phyloP scores from a whole-genome alignment of 768 basidiomycete species.

The Rickenella mellea region DNA sequence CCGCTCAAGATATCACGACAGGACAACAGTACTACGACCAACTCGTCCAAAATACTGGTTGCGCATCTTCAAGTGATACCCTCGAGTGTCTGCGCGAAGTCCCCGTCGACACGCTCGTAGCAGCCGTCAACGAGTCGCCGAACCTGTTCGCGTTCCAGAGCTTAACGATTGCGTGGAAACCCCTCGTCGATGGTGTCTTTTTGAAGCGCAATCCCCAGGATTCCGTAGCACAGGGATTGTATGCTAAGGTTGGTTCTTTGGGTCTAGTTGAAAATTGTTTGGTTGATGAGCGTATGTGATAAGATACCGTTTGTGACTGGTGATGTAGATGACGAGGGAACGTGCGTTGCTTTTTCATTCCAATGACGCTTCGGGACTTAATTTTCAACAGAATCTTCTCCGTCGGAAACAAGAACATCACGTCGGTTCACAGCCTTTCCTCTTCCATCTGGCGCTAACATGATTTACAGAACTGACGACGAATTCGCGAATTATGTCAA shows the following conservation, averaged over 20 bases:
- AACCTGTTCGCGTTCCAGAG: background rate
- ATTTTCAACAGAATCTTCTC: background rate
- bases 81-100: constrained; percentile 7
- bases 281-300: no score
- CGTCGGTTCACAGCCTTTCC: background rate
- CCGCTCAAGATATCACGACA: constrained; percentile 2
- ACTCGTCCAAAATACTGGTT: constrained; percentile 6
- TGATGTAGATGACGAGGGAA: constrained; percentile 16
- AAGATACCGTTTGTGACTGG: constrained; percentile 11
- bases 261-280: no score
- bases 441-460: background rate
- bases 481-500: background rate
- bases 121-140: constrained; percentile 7
- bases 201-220: constrained; percentile 12
- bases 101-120: constrained; percentile 3
- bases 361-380: background rate
- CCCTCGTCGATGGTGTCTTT: constrained; percentile 17
- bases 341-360: constrained; percentile 3
- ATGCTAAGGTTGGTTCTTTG: no score
- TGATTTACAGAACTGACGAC: background rate
- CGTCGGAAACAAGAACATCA: background rate
- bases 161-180: constrained; percentile 14
- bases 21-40: constrained; percentile 9
- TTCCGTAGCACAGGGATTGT: constrained; percentile 9
- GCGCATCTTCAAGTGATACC: constrained; percentile 5